Evolutionary conservation across 2,329 filamentous ascomycete species (phyloP).

Genomic region (Penicillium expansum): DNA sequence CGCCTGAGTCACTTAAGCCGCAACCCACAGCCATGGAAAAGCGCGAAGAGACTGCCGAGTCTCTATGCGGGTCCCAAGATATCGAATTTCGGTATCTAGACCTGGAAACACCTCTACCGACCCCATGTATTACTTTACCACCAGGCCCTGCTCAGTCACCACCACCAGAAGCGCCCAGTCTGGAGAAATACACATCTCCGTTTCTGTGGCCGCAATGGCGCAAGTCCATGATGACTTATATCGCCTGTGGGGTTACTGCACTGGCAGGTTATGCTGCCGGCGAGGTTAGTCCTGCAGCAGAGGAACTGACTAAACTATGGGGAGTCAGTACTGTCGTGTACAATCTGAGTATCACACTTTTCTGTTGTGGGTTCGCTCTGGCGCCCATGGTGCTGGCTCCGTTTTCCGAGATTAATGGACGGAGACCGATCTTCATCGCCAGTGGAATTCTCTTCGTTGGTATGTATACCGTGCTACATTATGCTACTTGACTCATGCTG

Average conservation of each 20-base stretch:
- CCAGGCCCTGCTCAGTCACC: conserved; percentile 31
- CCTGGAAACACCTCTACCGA: conserved; percentile 59
- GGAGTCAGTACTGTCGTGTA: conserved; percentile 63
- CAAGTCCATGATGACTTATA: conserved; percentile 68
- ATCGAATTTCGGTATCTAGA: conserved; percentile 61
- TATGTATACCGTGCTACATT: conserved; percentile 13
- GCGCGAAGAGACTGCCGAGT: conserved; percentile 13
- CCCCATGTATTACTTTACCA: conserved; percentile 35
- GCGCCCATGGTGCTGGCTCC: conserved; percentile 87
- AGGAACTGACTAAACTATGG: conserved; percentile 65
- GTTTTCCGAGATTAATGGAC: conserved; percentile 82
- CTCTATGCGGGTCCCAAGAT: conserved; percentile 23
- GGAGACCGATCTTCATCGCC: conserved; percentile 74
- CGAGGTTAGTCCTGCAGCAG: conserved; percentile 69
- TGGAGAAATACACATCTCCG: conserved; percentile 66
- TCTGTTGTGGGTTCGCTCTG: conserved; percentile 75
- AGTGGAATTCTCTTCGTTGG: conserved; percentile 69
- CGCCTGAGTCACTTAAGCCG: background rate
- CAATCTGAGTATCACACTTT: conserved; percentile 75
- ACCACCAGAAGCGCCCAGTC: conserved; percentile 61
- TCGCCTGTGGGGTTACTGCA: conserved; percentile 73
- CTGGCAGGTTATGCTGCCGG: conserved; percentile 79
- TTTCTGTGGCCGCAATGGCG: conserved; percentile 67
- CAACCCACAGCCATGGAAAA: conserved; percentile 14
- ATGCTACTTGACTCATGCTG: background rate